phyloP scores from a whole-genome alignment of 768 basidiomycete genomes.

The Boletus subcaerulescens region DNA sequence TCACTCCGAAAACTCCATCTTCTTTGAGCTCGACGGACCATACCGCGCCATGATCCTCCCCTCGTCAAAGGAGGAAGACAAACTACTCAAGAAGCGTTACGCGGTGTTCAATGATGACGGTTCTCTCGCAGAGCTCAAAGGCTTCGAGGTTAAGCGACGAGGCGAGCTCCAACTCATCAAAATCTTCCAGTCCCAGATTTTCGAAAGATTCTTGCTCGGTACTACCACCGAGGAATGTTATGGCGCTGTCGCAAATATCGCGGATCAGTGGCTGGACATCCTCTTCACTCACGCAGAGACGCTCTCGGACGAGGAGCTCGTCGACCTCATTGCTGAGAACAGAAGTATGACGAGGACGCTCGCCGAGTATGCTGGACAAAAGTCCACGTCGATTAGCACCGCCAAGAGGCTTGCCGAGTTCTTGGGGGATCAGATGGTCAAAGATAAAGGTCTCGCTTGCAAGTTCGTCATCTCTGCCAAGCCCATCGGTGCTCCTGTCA shows the following conservation, averaged over 20 bases:
- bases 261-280: slow-evolving; percentile 97
- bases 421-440: slow-evolving; percentile 97
- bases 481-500: slow-evolving; percentile 90
- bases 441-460: slow-evolving; percentile 98
- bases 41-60: slow-evolving; percentile 99
- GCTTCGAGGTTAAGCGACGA: slow-evolving; percentile 97
- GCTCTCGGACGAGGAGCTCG: slow-evolving; percentile 86
- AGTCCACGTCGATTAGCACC: slow-evolving; percentile 97
- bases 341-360: slow-evolving; percentile 96
- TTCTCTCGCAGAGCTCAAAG: slow-evolving; percentile 95
- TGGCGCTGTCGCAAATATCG: slow-evolving; percentile 86
- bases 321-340: slow-evolving; percentile 98
- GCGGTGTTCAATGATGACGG: slow-evolving; percentile 99
- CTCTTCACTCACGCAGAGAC: slow-evolving; percentile 84
- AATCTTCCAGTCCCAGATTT: slow-evolving; percentile 97
- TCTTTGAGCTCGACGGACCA: slow-evolving; percentile 98
- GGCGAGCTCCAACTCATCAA: slow-evolving; percentile 99
- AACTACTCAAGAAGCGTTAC: slow-evolving; percentile 96
- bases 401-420: slow-evolving; percentile 95
- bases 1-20: slow-evolving; percentile 96
- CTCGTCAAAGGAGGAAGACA: slow-evolving; percentile 98
- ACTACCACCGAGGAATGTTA: slow-evolving; percentile 95
- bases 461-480: slow-evolving; percentile 98
- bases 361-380: slow-evolving; percentile 93
- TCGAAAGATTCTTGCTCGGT: slow-evolving; percentile 95